Evolutionary conservation across 345 rosid genomes (phyloP).

Genomic region (Melastoma malabathricum): DNA sequence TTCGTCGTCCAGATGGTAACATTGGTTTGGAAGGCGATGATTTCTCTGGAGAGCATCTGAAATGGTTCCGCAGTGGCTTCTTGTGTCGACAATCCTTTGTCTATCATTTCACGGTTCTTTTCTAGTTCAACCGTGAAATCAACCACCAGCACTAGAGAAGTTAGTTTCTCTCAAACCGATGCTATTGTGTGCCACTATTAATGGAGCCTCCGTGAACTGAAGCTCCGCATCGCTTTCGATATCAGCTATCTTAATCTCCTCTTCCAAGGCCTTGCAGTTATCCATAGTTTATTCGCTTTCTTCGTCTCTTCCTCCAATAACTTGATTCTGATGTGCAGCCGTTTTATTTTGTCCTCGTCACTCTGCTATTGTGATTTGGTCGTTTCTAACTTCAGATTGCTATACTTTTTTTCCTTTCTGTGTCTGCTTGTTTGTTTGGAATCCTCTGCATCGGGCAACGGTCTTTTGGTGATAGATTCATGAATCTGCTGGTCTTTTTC

Average conservation of each 20-base stretch:
- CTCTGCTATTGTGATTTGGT: conserved; percentile 40
- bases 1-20: too few species aligned
- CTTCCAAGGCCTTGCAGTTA: conserved; percentile 28
- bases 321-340: conserved; percentile 28
- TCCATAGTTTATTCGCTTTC: conserved; percentile 3
- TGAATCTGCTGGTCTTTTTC: conserved; percentile 61
- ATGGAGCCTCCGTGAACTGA: conserved; percentile 18
- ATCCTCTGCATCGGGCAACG: conserved; percentile 4
- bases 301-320: conserved; percentile 25
- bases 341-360: conserved; percentile 33
- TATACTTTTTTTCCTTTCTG: too few species aligned
- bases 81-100: conserved; percentile 6
- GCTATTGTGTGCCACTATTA: conserved; percentile 33
- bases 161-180: conserved; percentile 47
- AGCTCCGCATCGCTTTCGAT: conserved; percentile 19
- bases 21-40: too few species aligned
- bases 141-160: conserved; percentile 46
- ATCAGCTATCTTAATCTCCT: conserved; percentile 39
- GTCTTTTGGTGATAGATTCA: conserved; percentile 40
- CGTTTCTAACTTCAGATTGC: conserved; percentile 22
- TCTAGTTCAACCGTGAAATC: conserved; percentile 39
- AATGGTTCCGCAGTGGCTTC: conserved; percentile 3
- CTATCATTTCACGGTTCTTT: conserved; percentile 5
- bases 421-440: conserved; percentile 36
- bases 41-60: conserved; percentile 4